These are phyloP conservation scores for Globisporangium spiculum DNA, from an alignment of 352 stramenopile species.

Conservation along the genomic window DNA sequence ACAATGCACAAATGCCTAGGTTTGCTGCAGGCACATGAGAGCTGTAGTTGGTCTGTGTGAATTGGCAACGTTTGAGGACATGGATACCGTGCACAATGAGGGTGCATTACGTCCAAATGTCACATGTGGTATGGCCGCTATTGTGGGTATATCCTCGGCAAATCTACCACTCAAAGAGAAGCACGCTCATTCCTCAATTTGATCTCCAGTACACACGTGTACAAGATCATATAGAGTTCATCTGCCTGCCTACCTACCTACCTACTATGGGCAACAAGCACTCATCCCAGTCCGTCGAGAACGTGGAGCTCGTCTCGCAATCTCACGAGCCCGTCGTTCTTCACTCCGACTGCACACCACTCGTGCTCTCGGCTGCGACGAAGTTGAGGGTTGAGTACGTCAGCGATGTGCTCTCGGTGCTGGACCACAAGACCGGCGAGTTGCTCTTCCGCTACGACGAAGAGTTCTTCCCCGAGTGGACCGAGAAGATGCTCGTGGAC, in stretches of 20 bases:
- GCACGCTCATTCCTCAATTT: neutral
- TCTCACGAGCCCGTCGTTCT: neutral
- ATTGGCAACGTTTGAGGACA: too few species aligned
- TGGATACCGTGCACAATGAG: neutral
- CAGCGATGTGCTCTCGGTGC: neutral
- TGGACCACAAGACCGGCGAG: neutral
- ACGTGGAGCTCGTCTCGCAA: neutral
- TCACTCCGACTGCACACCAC: neutral
- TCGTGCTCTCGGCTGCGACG: neutral
- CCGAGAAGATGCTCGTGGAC: constrained; percentile 3
- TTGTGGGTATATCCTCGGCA: neutral
- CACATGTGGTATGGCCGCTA: neutral
- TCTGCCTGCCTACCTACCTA: neutral
- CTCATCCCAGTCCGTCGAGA: neutral
- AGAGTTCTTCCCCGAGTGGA: neutral
- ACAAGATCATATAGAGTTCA: neutral
- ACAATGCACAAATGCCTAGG: neutral
- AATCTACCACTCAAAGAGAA: neutral
- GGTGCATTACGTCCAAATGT: neutral
- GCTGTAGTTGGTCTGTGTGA: too few species aligned
- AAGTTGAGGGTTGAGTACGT: neutral
- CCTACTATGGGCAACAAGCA: constrained; percentile 1
- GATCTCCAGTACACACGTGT: neutral
- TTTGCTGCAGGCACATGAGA: neutral
- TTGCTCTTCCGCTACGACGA: constrained; percentile 1